A percentile compares a stretch with the other conserved stretches of the same genome.
Evolutionary conservation across 345 rosid species (phyloP).

Genomic region (Hirschfeldia incana): DNA sequence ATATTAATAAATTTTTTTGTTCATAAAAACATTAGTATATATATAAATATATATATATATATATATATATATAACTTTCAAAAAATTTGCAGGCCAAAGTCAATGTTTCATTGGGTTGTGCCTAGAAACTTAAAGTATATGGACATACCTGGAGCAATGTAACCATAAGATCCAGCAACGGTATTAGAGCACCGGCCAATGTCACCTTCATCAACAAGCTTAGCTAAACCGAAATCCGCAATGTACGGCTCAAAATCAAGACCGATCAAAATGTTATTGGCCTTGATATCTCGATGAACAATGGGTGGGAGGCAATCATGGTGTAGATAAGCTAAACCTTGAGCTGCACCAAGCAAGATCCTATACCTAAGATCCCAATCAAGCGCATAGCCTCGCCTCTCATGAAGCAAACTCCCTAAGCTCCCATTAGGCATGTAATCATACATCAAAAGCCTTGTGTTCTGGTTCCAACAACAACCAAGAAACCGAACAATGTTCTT

Average conservation of each 20-base stretch:
- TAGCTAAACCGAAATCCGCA: slow-evolving; percentile 97
- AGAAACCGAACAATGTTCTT: slow-evolving; percentile 91
- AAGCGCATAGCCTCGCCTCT: slow-evolving; percentile 68
- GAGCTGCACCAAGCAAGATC: slow-evolving; percentile 84
- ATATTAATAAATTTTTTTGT: no score
- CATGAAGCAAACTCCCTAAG: slow-evolving; percentile 87
- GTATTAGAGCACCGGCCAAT: slow-evolving; percentile 81
- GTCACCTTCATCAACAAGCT: slow-evolving; percentile 89
- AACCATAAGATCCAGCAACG: slow-evolving; percentile 93
- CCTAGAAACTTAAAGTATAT: not conserved
- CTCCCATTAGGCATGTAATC: slow-evolving; percentile 97
- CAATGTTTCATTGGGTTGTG: no score
- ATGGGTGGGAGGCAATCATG: slow-evolving; percentile 95
- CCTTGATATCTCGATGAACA: slow-evolving; percentile 93
- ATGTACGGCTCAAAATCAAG: slow-evolving; percentile 89
- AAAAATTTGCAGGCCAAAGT: no score
- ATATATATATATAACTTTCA: no score
- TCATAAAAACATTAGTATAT: no score
- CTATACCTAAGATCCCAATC: slow-evolving; percentile 92
- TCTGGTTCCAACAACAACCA: slow-evolving; percentile 91
- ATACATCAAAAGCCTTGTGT: slow-evolving; percentile 81
- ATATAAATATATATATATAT: no score
- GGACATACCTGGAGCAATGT: slow-evolving; percentile 88
- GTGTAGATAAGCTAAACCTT: slow-evolving; percentile 91
- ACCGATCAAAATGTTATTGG: slow-evolving; percentile 88